Base-by-base conservation (phyloP, 495 filamentous ascomycete genomes). In the Pyronema omphalodes region DNA sequence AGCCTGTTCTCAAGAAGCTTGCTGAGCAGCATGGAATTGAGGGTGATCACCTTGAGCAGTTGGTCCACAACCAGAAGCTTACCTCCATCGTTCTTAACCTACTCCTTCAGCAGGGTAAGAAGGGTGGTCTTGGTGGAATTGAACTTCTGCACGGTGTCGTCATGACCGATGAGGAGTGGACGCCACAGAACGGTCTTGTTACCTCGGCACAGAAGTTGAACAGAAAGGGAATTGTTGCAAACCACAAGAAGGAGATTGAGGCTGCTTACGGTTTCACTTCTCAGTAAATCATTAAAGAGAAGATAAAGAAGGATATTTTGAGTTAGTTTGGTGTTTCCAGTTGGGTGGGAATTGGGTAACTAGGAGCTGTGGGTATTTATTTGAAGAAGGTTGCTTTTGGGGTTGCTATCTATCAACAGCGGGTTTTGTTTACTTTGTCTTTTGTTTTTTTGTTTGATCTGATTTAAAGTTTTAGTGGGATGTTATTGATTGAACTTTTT, bases 161-260 rank as follows among this genome's bases (percentile, higher is more conserved):
- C 6, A 67, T 98, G 65, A 83, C 86, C 0, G 88, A 94, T 58
- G 89, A 98, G 68, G 91, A 98, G 67, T 98, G 91, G 91, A 95
- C 83, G 23, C 84, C 91, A 49, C 83, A 93, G 51, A 96, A 93
- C 70, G 89, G 68, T 54, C 63, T 85, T 15, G 75, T 79, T 9
- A 86, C 82, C 6, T 79, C 80, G 3, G 83, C 83, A n/a, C 80
- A 84, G 68, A 87, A 86, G 70, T 69, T 86, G 37, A 84, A 85
- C 69, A 75, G 83, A 57, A 78, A 76, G 66, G 74, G 69, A 35
- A 81, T 87, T 52, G 68, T 81, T 35, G 61, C 77, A 17, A 79
- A 78, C 64, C 83, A 81, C 70, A 67, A 77, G 66, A 76, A 78
- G 61, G 76, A 82, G 56, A 74, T 86, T 49, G 64, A 76, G 54